Percentiles rank a stretch among this genome's conserved stretches.
These are phyloP conservation scores for Rhodotorula sp. DNA, from an alignment of 1,284 basidiomycete genomes.

Conservation along the genomic window DNA sequence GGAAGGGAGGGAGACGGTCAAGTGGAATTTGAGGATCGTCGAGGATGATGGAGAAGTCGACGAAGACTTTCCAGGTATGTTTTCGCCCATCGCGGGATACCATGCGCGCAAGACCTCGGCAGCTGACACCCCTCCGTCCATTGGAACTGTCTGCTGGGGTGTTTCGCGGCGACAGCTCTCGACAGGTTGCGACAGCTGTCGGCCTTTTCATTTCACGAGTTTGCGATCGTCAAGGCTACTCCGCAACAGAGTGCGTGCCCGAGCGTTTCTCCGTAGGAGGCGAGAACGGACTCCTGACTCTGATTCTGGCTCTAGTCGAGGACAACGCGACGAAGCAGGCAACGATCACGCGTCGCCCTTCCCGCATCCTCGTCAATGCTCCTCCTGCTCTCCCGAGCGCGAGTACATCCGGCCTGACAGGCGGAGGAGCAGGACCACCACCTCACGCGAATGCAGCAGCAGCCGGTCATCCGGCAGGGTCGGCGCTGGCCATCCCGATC, in stretches of 20 bases:
- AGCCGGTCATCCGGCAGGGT: conserved; percentile 14
- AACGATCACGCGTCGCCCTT: conserved; percentile 73
- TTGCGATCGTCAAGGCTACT: conserved; percentile 74
- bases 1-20: conserved; percentile 66
- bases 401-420: not conserved
- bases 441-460: conserved; percentile 50
- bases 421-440: conserved; percentile 48
- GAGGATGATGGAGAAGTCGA: conserved; percentile 98
- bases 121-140: conserved; percentile 6
- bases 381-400: not conserved
- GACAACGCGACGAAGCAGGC: conserved; percentile 75
- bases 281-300: not conserved
- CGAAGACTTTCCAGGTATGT: conserved; percentile 89
- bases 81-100: not conserved
- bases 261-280: not conserved
- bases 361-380: conserved; percentile 56
- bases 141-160: not conserved
- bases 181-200: conserved; percentile 80
- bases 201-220: conserved; percentile 88
- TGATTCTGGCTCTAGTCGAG: conserved; percentile 58
- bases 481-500: conserved; percentile 22
- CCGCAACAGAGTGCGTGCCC: conserved; percentile 66
- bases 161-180: conserved; percentile 61
- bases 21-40: conserved; percentile 93
- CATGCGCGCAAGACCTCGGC: too few species aligned